Evolutionary conservation across 75 land plant genomes (phyloP).

Genomic region (Selaginella tamariscina): DNA sequence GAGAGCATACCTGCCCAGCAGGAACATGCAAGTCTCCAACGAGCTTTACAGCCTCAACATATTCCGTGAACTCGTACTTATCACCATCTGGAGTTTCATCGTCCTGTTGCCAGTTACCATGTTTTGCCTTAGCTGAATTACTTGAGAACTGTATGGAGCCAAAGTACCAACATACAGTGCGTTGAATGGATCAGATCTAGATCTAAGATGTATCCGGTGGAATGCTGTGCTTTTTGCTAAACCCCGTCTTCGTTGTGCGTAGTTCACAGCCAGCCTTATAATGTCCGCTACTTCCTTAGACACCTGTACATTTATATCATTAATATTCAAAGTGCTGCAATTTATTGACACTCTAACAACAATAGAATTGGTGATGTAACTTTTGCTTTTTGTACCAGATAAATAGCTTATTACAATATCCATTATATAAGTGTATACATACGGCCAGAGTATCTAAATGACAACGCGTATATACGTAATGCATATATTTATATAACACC

Average conservation of each 20-base stretch:
- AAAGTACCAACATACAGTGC: constrained; percentile 89
- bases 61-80: background rate
- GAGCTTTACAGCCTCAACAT: constrained; percentile 7
- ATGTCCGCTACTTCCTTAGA: constrained; percentile 66
- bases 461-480: no score
- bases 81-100: background rate
- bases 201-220: constrained; percentile 38
- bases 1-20: constrained; percentile 7
- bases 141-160: constrained; percentile 79
- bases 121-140: constrained; percentile 78
- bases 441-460: constrained; percentile 4
- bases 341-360: no score
- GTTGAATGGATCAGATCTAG: constrained; percentile 57
- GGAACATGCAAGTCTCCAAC: constrained; percentile 4
- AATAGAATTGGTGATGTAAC: background rate
- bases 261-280: constrained; percentile 65
- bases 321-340: no score
- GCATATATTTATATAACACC: no score
- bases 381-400: background rate
- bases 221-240: constrained; percentile 59
- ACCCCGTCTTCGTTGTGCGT: constrained; percentile 53
- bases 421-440: constrained; percentile 2
- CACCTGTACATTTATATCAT: constrained; percentile 33
- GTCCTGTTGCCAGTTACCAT: constrained; percentile 35
- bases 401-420: background rate